Evolutionary conservation across 2,329 filamentous ascomycete species (phyloP).

Genomic region (Blastomyces silverae): DNA sequence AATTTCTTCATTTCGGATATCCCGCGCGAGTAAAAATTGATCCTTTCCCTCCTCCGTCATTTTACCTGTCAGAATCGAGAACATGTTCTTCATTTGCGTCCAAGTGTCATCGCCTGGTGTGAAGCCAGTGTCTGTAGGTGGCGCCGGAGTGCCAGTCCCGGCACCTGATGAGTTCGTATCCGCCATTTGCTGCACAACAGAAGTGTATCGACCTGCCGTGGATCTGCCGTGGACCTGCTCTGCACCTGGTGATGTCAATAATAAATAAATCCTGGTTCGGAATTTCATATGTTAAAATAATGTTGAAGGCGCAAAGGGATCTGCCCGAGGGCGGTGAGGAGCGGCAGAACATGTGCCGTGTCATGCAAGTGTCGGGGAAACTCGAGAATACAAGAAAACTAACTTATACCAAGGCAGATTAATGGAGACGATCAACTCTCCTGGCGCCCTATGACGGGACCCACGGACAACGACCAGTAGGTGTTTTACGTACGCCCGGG

Average conservation of each 20-base stretch:
- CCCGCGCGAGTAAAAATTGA: conserved; percentile 70
- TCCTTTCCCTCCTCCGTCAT: conserved; percentile 63
- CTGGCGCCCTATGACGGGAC: conserved; percentile 12
- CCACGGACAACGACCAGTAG: background rate
- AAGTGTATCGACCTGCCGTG: background rate
- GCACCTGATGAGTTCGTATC: conserved; percentile 21
- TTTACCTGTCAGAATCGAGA: conserved; percentile 68
- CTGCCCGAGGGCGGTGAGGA: conserved; percentile 24
- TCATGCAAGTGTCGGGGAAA: background rate
- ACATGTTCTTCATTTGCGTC: conserved; percentile 72
- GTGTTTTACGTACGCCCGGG: background rate
- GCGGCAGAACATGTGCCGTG: conserved; percentile 27
- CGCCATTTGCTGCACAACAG: conserved; percentile 26
- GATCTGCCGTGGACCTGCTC: background rate
- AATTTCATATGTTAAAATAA: background rate
- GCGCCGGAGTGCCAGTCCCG: conserved; percentile 21
- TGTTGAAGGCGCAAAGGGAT: background rate
- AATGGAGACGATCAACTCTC: background rate
- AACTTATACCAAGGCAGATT: background rate
- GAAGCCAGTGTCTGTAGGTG: conserved; percentile 33
- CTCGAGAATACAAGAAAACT: background rate
- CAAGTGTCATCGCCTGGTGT: conserved; percentile 38
- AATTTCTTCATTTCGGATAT: conserved; percentile 64
- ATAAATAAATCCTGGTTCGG: background rate
- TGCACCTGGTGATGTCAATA: background rate